Base-by-base conservation (phyloP, 768 basidiomycete genomes). In the Saitozyma sp. region DNA sequence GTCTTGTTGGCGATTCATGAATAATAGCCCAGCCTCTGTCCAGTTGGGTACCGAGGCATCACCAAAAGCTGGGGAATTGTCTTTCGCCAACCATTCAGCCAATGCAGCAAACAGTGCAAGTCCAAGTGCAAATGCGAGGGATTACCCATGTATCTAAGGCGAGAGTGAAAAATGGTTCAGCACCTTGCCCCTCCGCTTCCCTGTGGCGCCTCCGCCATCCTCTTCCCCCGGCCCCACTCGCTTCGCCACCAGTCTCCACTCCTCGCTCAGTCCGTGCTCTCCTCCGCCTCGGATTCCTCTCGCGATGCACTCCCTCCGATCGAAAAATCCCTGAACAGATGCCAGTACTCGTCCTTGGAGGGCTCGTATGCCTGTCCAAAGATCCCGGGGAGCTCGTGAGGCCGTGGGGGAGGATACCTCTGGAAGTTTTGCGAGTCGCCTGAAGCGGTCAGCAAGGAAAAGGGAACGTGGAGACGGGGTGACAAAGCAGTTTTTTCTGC, bases 391-490 rank as follows among this genome's bases (percentile, higher is more conserved):
- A 79, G 63, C 56, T 79, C 78, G 11, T 68, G 57, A 13, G 78
- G 76, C 46, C 63, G 20, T 11, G 78, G 78, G 6, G 78, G 78
- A 29, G 76, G 71, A 55, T 79, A 79, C 56, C 76, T 56, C 56
- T 79, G 78, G 58, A 79, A 79, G 59, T 79, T 79, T 61, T 78
- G 78, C 13, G 70, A 74, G 54, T 79, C 78, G 20, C 78, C 78
- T 79, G 54, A 40, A 20, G 19, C 29, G 13, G 45, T 50, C 41
- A 62, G 56, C 55, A 52, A 62, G 56, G 50, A 52, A 2, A 29
- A 29, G 5, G 29, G 29, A 29, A 29, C 29, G 29, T 5, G 29
- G 29, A 29, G 29, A 29, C 29, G 40, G 7, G 4, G 9, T 54
- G 38, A 53, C 8, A 1, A 9, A 50, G 55, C 10, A 38, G 9